Evolutionary conservation across 257 asterid genomes (phyloP), one percentile per base, ranked within the genome.

Genomic region (Thymus mandschuricus): DNA sequence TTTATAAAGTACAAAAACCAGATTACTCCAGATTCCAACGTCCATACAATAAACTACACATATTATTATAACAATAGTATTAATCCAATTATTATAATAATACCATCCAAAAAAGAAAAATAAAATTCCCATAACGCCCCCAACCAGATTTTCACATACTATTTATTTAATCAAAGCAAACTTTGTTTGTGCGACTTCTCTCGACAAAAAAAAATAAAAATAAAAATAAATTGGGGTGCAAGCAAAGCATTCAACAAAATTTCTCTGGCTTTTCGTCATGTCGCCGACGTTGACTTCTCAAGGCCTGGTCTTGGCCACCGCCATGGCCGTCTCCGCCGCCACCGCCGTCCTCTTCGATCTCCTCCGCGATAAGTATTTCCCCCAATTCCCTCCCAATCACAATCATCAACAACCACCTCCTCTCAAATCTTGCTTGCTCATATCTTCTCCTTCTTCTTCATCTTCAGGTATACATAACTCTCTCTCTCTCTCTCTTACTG

Each of bases 271-370:
- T 51, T 66, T 64, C 48, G 28, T 28, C 6, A 81, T 83, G 87
- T 75, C 85, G 46, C 68, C 80, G 10, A 68, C 84, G 80, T 71
- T 86, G 88, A 78, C 87, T 4, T 79, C 92, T 28, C 94, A 88
- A 65, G 91, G 87, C 55, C 40, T 86, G 8, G 96, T 87, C 59
- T 68, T 90, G 35, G 98, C 97, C 44, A 88, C 98, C 21, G 97
- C 96, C 59, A 83, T 92, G 89, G 96, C 92, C 0, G 91, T 88
- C 43, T 92, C 98, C 31, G 98, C 89, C 3, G 96, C 90, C 38
- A 81, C 93, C 61, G 55, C 87, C 6, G 45, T 90, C 66, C 86
- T 92, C 56, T 80, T 87, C 60, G 95, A 92, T 71, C 88, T 75
- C 50, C 69, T 84, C 61, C 72, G 80, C 5, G 84, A 84, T 0